Conservation (phyloP, 345 rosid genomes). For the Odontarrhena argentea region DNA sequence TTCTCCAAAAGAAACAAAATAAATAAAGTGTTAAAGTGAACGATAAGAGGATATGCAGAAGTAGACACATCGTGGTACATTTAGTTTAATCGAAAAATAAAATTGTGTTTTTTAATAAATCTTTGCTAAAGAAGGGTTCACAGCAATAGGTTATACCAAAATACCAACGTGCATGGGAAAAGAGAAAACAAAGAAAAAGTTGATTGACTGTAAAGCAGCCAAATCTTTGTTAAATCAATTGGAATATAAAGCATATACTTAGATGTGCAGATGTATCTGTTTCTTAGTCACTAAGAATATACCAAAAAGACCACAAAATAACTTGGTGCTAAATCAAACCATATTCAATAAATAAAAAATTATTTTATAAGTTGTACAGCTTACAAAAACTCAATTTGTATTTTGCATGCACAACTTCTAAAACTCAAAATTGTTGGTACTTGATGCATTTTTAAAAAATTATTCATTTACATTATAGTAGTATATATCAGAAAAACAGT, state of each 20-base stretch:
- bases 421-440: not conserved
- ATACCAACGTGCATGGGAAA: slow-evolving; percentile 40
- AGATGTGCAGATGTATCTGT: slow-evolving; percentile 28
- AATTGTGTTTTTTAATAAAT: not conserved
- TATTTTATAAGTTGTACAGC: too few species aligned
- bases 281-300: slow-evolving; percentile 45
- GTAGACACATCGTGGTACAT: slow-evolving; percentile 14
- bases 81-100: not conserved
- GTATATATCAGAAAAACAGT: too few species aligned
- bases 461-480: too few species aligned
- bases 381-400: not conserved
- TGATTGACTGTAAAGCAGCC: slow-evolving; percentile 40
- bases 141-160: slow-evolving; percentile 20
- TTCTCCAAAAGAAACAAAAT: slow-evolving; percentile 27
- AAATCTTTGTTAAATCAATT: slow-evolving; percentile 4
- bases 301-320: slow-evolving; percentile 28
- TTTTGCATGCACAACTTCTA: too few species aligned
- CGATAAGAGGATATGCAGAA: slow-evolving; percentile 13
- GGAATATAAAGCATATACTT: slow-evolving; percentile 29
- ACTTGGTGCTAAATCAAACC: slow-evolving; percentile 9
- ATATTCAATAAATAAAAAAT: not conserved
- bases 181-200: slow-evolving; percentile 3
- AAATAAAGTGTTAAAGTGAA: slow-evolving; percentile 29
- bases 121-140: slow-evolving; percentile 2
- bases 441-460: too few species aligned